Evolutionary conservation across 768 basidiomycete genomes (phyloP), one percentile per base, ranked within the genome.

Genomic region (Atractiella rhizophila): DNA sequence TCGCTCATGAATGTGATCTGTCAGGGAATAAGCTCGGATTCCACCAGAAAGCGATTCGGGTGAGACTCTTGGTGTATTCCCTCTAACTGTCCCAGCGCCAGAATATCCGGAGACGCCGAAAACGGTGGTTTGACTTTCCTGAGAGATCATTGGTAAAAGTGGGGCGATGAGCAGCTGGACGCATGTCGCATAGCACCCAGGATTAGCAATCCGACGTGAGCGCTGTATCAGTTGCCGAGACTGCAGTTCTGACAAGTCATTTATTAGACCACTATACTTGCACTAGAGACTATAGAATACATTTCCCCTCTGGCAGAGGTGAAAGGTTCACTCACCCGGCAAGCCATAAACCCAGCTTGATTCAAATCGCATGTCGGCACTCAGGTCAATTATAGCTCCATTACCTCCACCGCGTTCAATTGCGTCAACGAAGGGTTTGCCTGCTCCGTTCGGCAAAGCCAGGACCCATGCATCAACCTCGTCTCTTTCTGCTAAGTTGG

Each of bases 401-500:
- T 66, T 63, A 26, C 60, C 60, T 46, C 63, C 61, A 12, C 74
- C 64, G 28, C 70, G 67, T 53, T 91, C 83, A 35, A 98, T 62
- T 13, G 88, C 88, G 53, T 86, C 83, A 26, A 98, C 83, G 56
- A 88, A 98, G 1, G 86, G 86, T 60, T 86, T 85, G 63, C 79
- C 77, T 19, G 82, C 69, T 16, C 91, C 91, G 50, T 96, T 98
- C n/a, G 91, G 91, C 35, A 98, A 68, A 2, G 91, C 91, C 79
- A 94, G 86, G 39, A 96, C 71, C 88, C 91, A 98, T 8, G 83
- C 88, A 55, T 98, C 88, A 15, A 98, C 82, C 54, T 76, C 77
- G 8, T 77, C 74, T 37, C 71, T 64, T 60, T 74, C 73, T 60
- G 94, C 91, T 74, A 98, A 77, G 55, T 62, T 64, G 57, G 80